Base-by-base conservation (phyloP, 345 rosid species). In the Linum lewisii region DNA sequence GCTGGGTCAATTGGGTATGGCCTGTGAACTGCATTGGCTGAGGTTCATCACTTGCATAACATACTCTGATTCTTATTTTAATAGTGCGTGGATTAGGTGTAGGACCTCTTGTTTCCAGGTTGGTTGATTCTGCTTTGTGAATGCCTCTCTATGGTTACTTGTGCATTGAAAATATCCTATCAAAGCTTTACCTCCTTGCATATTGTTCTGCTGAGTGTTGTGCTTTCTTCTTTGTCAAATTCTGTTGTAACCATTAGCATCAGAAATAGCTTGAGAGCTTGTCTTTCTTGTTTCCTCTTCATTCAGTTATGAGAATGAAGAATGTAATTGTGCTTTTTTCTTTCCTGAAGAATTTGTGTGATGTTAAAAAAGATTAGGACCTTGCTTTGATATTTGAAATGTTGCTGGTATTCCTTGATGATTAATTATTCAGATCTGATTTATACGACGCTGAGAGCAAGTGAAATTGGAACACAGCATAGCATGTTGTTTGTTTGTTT, bases 401-500 rank as follows among this genome's bases (percentile, higher is more conserved):
- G 23, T 3, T 52, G 22, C 56, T 69, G 29, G 18, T 60, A 63
- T 70, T 76, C 81, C 83, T 70, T 76, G 19, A 78, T 62, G 15
- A 20, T 42, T 16, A 47, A 67, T 19, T 52, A 7, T 72, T 55
- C 69, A 81, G 85, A 21, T 21, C 85, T 3, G 80, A 81, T 58
- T 23, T 81, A 1, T 81, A 81, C 44, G 85, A 81, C 8, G 32
- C 36, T 1, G 85, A 81, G 71, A 78, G 85, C 85, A 77, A 78
- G 78, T 81, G 47, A 42, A 42, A 16, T 42, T 4, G 18, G 18
- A 72, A 78, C 13, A 1, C 15, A 6, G 69, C 54, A 22, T 24
- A 18, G 34, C 34, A 29, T 29, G 1, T n/a, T n/a, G n/a, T n/a
- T n/a, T n/a, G n/a, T n/a, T n/a, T n/a, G n/a, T n/a, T n/a, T n/a